Base-by-base conservation (phyloP, 139 green algal genomes). In the Nannochloris sp. region DNA sequence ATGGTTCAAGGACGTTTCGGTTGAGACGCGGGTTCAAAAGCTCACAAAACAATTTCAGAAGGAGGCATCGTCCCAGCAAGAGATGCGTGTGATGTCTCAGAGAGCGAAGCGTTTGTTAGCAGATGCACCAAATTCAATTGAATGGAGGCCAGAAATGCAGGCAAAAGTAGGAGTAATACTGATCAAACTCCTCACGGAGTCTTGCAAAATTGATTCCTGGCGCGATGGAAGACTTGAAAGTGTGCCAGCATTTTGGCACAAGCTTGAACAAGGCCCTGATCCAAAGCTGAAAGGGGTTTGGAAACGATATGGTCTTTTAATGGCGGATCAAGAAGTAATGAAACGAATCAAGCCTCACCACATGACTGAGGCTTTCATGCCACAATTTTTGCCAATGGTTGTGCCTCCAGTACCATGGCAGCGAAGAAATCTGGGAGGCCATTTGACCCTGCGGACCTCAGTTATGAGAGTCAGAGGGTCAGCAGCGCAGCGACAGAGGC, bases 371-470 rank as follows among this genome's bases (percentile, higher is more conserved):
- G 67, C 65, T 33, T 71, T 77, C 46, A 73, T 72, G 43, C 72
- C 75, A 2, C 58, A 65, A 44, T 82, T 77, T 62, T 63, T 78
- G 69, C 87, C 87, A 25, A 94, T 92, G 85, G 40, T 94, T 48
- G 63, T 94, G 4, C 79, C 79, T 31, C 85, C 88, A 4, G 67
- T 76, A 36, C 84, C 84, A 14, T 95, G 88, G 88, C 66, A 30
- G 1, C 14, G 48, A 6, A 62, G 70, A 53, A 77, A 82, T n/a
- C 14, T 17, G 1, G 88, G 87, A 1, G 88, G 81, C 43, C 68
- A 88, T 61, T 66, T 94, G 5, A 80, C 71, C 8, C 71, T 76
- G 46, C 64, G 59, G 23, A 40, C 64, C 2, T 56, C 37, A 11
- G 69, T 84, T 17, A 87, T 89, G 79, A 78, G 83, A 60, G 74